Percentiles rank a stretch among this genome's conserved stretches.
Evolutionary conservation across 139 green algal species (phyloP).

Genomic region (Chlamydomonas incerta): DNA sequence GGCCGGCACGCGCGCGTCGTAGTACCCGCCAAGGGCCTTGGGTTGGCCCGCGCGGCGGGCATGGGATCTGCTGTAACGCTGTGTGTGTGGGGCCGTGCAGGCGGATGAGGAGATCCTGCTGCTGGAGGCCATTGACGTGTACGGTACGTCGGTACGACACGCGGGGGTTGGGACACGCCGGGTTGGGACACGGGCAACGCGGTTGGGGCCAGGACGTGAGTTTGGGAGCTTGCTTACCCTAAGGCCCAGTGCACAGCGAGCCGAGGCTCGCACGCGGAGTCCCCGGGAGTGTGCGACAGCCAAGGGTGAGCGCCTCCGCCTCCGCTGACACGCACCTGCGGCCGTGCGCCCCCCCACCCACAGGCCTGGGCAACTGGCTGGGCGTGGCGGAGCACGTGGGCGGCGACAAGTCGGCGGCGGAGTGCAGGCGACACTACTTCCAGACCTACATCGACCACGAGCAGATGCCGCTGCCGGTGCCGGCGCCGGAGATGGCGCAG

Average conservation of each 20-base stretch:
- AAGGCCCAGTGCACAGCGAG: no score
- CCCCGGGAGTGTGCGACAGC: no score
- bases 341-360: not conserved
- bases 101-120: conserved; percentile 97
- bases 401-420: conserved; percentile 77
- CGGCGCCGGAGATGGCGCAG: conserved; percentile 67
- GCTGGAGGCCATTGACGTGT: conserved; percentile 91
- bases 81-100: conserved; percentile 40
- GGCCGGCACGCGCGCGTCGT: no score
- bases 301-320: not conserved
- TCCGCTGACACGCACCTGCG: not conserved
- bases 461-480: conserved; percentile 74
- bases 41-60: no score
- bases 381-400: conserved; percentile 90
- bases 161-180: not conserved
- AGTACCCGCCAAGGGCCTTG: no score
- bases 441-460: conserved; percentile 80
- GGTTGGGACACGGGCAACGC: not conserved
- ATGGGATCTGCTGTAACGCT: no score
- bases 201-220: no score
- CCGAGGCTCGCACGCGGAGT: no score
- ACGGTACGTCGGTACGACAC: conserved; percentile 21
- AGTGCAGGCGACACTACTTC: conserved; percentile 89
- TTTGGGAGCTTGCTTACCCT: no score
- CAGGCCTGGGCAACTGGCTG: conserved; percentile 93